A percentile compares a stretch with the other conserved stretches of the same genome.
phyloP scores from a whole-genome alignment of 495 filamentous ascomycete genomes.

The Hypoxylon crocopeplum region DNA sequence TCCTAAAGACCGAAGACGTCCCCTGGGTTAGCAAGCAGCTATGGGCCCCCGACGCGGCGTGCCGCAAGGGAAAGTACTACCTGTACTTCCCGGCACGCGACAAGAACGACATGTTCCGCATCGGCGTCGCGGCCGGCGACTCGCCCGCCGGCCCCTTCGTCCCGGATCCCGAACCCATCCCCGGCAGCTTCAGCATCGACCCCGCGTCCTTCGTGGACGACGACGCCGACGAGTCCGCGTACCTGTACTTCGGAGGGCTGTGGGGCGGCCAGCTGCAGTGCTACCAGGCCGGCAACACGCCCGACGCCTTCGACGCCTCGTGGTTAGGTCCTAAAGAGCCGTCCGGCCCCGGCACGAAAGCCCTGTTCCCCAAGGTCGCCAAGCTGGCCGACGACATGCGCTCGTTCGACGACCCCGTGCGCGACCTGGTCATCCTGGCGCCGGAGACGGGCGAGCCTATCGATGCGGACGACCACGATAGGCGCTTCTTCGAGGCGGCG shows the following conservation, averaged over 20 bases:
- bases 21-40: slow-evolving; percentile 70
- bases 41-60: slow-evolving; percentile 70
- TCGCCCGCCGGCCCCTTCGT: slow-evolving; percentile 64
- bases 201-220: slow-evolving; percentile 71
- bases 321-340: slow-evolving; percentile 63
- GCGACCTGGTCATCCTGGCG: slow-evolving; percentile 63
- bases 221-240: slow-evolving; percentile 52
- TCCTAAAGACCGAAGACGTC: slow-evolving; percentile 59
- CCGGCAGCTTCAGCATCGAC: slow-evolving; percentile 68
- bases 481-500: slow-evolving; percentile 80
- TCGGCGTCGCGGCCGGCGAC: slow-evolving; percentile 64
- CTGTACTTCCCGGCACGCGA: slow-evolving; percentile 70
- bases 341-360: slow-evolving; percentile 51
- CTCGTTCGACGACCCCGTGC: slow-evolving; percentile 55
- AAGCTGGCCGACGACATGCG: slow-evolving; percentile 68
- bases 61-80: slow-evolving; percentile 66
- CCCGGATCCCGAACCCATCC: slow-evolving; percentile 63
- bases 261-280: slow-evolving; percentile 76
- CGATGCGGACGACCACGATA: slow-evolving; percentile 68
- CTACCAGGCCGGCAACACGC: slow-evolving; percentile 50
- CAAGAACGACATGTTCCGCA: slow-evolving; percentile 66
- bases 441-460: slow-evolving; percentile 63
- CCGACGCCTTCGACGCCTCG: slow-evolving; percentile 52
- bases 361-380: slow-evolving; percentile 67
- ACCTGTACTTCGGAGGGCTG: slow-evolving; percentile 70